Conservation (phyloP, 306 rosid species). For the Cucurbita moschata region DNA sequence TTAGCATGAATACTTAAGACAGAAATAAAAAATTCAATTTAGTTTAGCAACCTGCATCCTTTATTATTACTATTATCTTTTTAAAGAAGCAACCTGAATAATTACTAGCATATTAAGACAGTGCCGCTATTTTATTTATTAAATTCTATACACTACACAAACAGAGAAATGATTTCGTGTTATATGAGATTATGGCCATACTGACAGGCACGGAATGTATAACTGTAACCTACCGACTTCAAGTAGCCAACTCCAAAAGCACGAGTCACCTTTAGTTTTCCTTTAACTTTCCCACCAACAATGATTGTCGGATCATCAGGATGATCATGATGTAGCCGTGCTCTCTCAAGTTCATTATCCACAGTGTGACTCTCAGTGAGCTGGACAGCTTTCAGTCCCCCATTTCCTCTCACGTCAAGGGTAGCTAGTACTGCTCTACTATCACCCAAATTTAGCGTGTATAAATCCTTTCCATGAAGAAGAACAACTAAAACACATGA, state of each 20-base stretch:
- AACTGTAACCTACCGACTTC: conserved; percentile 49
- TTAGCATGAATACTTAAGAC: background rate
- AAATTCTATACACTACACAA: background rate
- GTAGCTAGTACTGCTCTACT: conserved; percentile 90
- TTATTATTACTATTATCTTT: background rate
- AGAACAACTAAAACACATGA: conserved; percentile 85
- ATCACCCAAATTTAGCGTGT: conserved; percentile 79
- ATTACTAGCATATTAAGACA: background rate
- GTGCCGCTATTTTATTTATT: background rate
- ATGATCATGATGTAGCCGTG: conserved; percentile 44
- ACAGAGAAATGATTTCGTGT: background rate
- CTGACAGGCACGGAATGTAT: background rate
- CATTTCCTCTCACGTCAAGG: conserved; percentile 16
- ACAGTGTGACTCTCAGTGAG: conserved; percentile 84
- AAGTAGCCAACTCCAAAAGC: conserved; percentile 98
- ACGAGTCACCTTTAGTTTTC: conserved; percentile 88
- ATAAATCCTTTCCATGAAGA: conserved; percentile 77
- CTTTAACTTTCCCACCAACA: conserved; percentile 72
- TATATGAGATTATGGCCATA: conserved; percentile 2
- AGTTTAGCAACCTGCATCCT: background rate
- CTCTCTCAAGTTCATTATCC: conserved; percentile 62
- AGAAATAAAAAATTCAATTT: background rate
- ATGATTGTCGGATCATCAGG: conserved; percentile 70
- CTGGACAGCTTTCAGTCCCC: conserved; percentile 53
- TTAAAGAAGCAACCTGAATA: background rate